These are phyloP conservation scores for Cokeromyces recurvatus DNA, from an alignment of 371 early-diverging fungal species.

Conservation along the genomic window DNA sequence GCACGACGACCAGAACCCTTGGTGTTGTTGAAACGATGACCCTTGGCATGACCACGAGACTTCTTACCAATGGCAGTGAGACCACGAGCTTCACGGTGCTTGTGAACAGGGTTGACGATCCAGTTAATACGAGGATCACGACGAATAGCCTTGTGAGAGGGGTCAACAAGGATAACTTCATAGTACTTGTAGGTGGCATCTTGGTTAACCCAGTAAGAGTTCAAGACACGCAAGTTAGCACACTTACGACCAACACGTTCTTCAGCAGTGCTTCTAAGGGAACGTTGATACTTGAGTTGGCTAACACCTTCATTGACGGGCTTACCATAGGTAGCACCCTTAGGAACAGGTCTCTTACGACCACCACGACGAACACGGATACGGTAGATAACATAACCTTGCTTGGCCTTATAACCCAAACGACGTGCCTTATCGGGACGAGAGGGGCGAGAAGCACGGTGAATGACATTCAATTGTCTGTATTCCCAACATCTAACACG, in stretches of 20 bases:
- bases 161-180: slow-evolving; percentile 98
- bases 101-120: slow-evolving; percentile 96
- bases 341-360: slow-evolving; percentile 91
- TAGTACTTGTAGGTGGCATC: slow-evolving; percentile 98
- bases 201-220: slow-evolving; percentile 99
- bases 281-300: slow-evolving; percentile 94
- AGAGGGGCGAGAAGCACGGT: slow-evolving; percentile 95
- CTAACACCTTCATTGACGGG: slow-evolving; percentile 95
- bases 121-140: slow-evolving; percentile 98
- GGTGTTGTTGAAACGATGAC: slow-evolving; percentile 96
- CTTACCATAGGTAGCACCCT: slow-evolving; percentile 98
- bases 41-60: slow-evolving; percentile 97
- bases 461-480: slow-evolving; percentile 88
- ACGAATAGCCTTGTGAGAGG: slow-evolving; percentile 92
- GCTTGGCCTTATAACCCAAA: slow-evolving; percentile 98
- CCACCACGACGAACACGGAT: slow-evolving; percentile 97
- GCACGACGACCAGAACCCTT: slow-evolving; percentile 90
- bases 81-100: slow-evolving; percentile 97
- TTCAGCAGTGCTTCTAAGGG: slow-evolving; percentile 91
- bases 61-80: slow-evolving; percentile 95
- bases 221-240: slow-evolving; percentile 92
- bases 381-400: slow-evolving; percentile 96
- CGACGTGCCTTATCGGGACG: slow-evolving; percentile 98
- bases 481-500: slow-evolving; percentile 96
- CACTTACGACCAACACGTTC: slow-evolving; percentile 94